Conservation (phyloP, 306 rosid species). For the Cicer pinnatifidum region DNA sequence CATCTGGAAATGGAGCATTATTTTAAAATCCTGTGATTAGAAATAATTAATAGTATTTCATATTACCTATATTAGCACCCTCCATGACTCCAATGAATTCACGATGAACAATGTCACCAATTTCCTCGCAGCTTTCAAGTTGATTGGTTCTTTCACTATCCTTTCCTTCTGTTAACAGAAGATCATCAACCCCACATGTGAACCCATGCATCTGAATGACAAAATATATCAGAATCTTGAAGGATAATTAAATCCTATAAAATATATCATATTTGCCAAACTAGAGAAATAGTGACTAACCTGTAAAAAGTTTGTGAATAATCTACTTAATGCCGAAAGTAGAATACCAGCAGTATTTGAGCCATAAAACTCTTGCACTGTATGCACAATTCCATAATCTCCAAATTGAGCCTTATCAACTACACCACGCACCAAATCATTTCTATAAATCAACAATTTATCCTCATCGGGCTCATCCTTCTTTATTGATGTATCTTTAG, state of each 20-base stretch:
- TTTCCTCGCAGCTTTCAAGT: conserved; percentile 74
- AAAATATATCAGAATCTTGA: conserved; percentile 29
- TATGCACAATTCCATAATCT: conserved; percentile 88
- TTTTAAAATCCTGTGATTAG: conserved; percentile 13
- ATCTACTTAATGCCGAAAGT: conserved; percentile 85
- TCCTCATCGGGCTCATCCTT: conserved; percentile 69
- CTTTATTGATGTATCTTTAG: conserved; percentile 42
- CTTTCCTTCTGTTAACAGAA: conserved; percentile 61
- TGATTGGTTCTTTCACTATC: conserved; percentile 72
- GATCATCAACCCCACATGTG: conserved; percentile 97
- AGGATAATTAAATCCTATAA: conserved; percentile 11
- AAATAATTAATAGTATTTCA: conserved; percentile 1
- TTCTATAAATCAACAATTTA: conserved; percentile 70
- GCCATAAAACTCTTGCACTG: conserved; percentile 90
- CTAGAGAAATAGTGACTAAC: conserved; percentile 49
- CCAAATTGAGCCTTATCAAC: conserved; percentile 96
- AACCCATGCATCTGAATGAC: conserved; percentile 79
- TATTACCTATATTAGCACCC: conserved; percentile 64
- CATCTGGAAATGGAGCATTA: conserved; percentile 26
- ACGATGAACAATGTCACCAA: conserved; percentile 80
- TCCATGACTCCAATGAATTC: conserved; percentile 65
- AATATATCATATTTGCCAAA: conserved; percentile 1
- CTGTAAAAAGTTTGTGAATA: conserved; percentile 84
- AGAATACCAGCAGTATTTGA: conserved; percentile 77
- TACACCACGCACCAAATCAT: conserved; percentile 87